A percentile compares a stretch with the other conserved stretches of the same genome.
Conservation (phyloP, 306 rosid genomes). For the Vigna unguiculata region DNA sequence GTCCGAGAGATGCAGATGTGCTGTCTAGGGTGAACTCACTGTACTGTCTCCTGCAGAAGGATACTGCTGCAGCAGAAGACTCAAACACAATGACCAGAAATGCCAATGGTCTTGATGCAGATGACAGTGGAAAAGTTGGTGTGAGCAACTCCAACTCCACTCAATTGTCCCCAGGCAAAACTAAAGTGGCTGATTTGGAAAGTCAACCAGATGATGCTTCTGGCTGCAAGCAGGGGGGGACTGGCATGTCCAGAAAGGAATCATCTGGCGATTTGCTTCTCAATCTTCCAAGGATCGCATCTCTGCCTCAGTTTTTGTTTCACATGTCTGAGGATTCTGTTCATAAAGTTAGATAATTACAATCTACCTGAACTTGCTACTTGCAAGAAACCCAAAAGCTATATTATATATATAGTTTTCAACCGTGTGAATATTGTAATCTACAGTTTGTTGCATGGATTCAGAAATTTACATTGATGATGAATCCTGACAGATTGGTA, state of each 20-base stretch:
- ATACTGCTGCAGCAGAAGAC: slow-evolving; percentile 57
- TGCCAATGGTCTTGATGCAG: neutral
- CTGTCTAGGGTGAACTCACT: slow-evolving; percentile 82
- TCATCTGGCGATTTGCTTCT: slow-evolving; percentile 73
- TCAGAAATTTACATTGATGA: slow-evolving; percentile 55
- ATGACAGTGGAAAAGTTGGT: slow-evolving; percentile 37
- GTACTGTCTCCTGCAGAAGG: slow-evolving; percentile 73
- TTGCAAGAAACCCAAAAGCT: slow-evolving; percentile 29
- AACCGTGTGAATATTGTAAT: slow-evolving; percentile 47
- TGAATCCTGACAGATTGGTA: slow-evolving; percentile 43
- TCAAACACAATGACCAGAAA: slow-evolving; percentile 17
- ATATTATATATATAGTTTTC: neutral
- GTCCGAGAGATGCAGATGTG: slow-evolving; percentile 64
- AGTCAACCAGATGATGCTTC: slow-evolving; percentile 45
- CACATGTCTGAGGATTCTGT: slow-evolving; percentile 57
- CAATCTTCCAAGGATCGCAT: slow-evolving; percentile 80
- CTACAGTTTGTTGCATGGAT: slow-evolving; percentile 39
- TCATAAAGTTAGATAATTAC: slow-evolving; percentile 53
- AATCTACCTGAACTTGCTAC: slow-evolving; percentile 27
- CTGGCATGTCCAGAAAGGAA: slow-evolving; percentile 65
- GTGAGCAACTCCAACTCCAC: slow-evolving; percentile 31
- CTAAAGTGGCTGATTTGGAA: slow-evolving; percentile 44
- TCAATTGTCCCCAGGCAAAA: slow-evolving; percentile 40
- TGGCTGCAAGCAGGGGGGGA: slow-evolving; percentile 56
- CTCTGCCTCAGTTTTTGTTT: slow-evolving; percentile 73